Evolutionary conservation across 805 yeast genomes (phyloP), one percentile per base, ranked within the genome.

Genomic region (Nakazawaea ishiwadae): DNA sequence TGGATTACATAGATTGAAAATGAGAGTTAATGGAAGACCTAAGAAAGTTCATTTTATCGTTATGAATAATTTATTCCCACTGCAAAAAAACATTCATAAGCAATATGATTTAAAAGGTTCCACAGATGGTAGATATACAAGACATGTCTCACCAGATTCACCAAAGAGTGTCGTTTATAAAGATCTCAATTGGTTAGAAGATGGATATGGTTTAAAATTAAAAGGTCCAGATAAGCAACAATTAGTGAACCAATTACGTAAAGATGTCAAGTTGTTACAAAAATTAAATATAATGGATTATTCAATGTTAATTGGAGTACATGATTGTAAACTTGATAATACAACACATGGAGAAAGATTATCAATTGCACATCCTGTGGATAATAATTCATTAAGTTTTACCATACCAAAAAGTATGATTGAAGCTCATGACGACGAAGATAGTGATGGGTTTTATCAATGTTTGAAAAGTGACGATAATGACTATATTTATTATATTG

Each of bases 1-100:
- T 63, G 99, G 99, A 0, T 69, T 93, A 40, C 98, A 93, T 59
- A 69, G 99, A 45, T 81, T 93, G 37, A 89, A 91, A 59, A 81
- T 91, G 78, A 71, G 75, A 4, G 75, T 73, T 31, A 52, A 53
- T 6, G 64, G 65, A 9, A 66, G 68, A 1, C 62, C 65, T 31
- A 73, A 89, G 41, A 90, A 86, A 57, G 86, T 93, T 30, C 95
- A 93, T 62, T 91, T 93, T 51, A 71, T 93, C 41, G 96, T 93
- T 26, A 93, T 93, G 99, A 93, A 93, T 68, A 93, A 93, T 56
- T 71, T 93, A 37, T 93, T 95, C 63, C 98, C 99, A 0, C 95
- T 97, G 5, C 87, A 86, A 37, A 95, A 86, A 37, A 93, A 85
- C 48, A 81, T 91, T 42, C 95, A 89, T 58, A 65, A 75, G 31